Evolutionary conservation across 1,139 yeast species (phyloP).

Genomic region (Lodderomyces elongisporus): DNA sequence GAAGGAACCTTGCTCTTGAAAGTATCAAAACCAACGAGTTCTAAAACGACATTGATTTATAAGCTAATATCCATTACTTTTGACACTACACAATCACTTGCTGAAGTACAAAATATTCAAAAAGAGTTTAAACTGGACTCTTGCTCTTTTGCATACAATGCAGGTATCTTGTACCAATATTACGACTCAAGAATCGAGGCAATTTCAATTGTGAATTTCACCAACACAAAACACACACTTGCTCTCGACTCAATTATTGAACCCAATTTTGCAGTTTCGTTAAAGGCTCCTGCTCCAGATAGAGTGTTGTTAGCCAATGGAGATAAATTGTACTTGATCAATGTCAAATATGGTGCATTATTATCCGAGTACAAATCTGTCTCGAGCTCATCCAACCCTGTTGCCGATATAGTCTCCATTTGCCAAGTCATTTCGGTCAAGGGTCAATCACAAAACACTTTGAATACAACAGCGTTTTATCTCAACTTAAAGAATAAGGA

Average conservation of each 20-base stretch:
- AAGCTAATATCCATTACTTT: slow-evolving; percentile 23
- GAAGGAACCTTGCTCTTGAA: slow-evolving; percentile 22
- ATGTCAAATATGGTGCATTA: slow-evolving; percentile 40
- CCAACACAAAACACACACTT: slow-evolving; percentile 16
- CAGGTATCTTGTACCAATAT: slow-evolving; percentile 26
- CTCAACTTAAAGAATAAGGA: slow-evolving; percentile 39
- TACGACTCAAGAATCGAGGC: slow-evolving; percentile 18
- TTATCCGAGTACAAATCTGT: slow-evolving; percentile 29
- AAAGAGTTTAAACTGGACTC: slow-evolving; percentile 2
- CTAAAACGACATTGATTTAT: slow-evolving; percentile 15
- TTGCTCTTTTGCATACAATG: slow-evolving; percentile 21
- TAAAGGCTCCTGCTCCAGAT: slow-evolving; percentile 39
- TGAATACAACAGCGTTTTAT: slow-evolving; percentile 40
- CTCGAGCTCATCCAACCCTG: slow-evolving; percentile 11
- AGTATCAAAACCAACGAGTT: slow-evolving; percentile 15
- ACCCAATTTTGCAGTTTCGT: slow-evolving; percentile 16
- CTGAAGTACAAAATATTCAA: slow-evolving; percentile 15
- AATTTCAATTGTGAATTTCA: slow-evolving; percentile 20
- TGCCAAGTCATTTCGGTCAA: slow-evolving; percentile 36
- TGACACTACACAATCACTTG: slow-evolving; percentile 15
- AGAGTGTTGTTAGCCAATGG: slow-evolving; percentile 40
- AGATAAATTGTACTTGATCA: slow-evolving; percentile 37
- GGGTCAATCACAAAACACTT: slow-evolving; percentile 38
- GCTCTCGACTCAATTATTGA: slow-evolving; percentile 19
- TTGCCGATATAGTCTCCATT: slow-evolving; percentile 24